Evolutionary conservation across 2,329 filamentous ascomycete species (phyloP), one percentile per base, ranked within the genome.

Genomic region (Penicillium sp.): DNA sequence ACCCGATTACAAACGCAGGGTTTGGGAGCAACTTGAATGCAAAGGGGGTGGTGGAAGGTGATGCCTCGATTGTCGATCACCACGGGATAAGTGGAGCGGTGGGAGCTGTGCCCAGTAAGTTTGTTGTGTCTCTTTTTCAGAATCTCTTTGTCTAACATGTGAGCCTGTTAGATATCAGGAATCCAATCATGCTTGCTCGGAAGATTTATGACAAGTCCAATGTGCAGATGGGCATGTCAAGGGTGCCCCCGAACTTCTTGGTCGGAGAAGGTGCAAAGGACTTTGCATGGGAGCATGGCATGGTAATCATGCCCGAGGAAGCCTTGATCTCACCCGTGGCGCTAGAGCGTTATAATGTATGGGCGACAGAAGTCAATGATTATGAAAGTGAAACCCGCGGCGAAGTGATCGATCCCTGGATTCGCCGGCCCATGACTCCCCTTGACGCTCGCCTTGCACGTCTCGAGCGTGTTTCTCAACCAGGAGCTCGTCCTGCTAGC

Each of bases 11-110:
- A 37, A 99, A 99, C 73, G 90, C 93, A 38, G 94, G 94, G 0
- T 97, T 90, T 72, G 94, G 95, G 47, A 99, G 94, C 76, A 99
- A 99, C 69, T 80, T 99, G 25, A 88, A 91, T 45, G 90, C 96
- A 62, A 89, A 97, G 66, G 94, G 94, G 1, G 85, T 87, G 1
- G 94, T 97, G 13, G 94, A 99, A 74, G 95, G 93, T 67, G 94
- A 99, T 79, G 94, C 94, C 55, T 93, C 91, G 0, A 85, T 99
- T 54, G 89, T 99, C 41, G 93, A 99, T 69, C 90, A 97, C 72
- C 80, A 88, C 50, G 94, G 95, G 42, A 87, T 92, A 63, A 97
- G 93, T 73, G 94, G 94, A 65, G 94, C 92, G 42, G 95, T 91
- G 64, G 95, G 94, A 64, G 93, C 94, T 43, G 91, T 94, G 43